Conservation (phyloP, 2,329 filamentous ascomycete genomes). For the Paracorniculantispora psalliotae region DNA sequence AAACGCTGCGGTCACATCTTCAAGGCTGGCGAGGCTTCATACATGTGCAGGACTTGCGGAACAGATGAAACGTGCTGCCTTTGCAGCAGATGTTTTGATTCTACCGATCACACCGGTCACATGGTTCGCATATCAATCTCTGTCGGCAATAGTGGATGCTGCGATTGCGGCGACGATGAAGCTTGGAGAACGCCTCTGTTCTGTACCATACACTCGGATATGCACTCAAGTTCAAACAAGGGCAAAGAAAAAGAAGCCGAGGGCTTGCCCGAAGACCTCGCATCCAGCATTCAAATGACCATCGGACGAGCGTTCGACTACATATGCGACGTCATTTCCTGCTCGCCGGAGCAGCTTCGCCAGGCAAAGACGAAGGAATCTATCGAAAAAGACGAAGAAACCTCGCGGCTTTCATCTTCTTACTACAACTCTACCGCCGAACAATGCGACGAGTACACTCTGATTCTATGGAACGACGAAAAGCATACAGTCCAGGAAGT, state of each 20-base stretch:
- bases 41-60: constrained; percentile 89
- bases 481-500: constrained; percentile 96
- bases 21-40: constrained; percentile 87
- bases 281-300: constrained; percentile 76
- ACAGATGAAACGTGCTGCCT: constrained; percentile 93
- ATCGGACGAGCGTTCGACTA: constrained; percentile 85
- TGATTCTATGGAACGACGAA: constrained; percentile 96
- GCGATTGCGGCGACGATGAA: constrained; percentile 93
- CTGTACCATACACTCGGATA: constrained; percentile 85
- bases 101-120: constrained; percentile 90
- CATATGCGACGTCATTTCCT: constrained; percentile 95
- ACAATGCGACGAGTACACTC: constrained; percentile 60
- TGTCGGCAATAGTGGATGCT: constrained; percentile 89
- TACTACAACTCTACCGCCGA: constrained; percentile 61
- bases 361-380: constrained; percentile 77
- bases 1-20: constrained; percentile 98
- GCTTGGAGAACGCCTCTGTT: constrained; percentile 85
- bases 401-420: constrained; percentile 65
- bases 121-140: constrained; percentile 86
- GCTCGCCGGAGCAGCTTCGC: constrained; percentile 90
- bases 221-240: constrained; percentile 46
- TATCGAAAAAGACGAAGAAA: constrained; percentile 74
- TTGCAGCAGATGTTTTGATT: constrained; percentile 90
- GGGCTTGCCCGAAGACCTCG: constrained; percentile 67
- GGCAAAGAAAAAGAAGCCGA: constrained; percentile 56